A percentile compares a stretch with the other conserved stretches of the same genome.
Evolutionary conservation across 1,284 basidiomycete genomes (phyloP).

Genomic region (Ganoderma resinaceum): DNA sequence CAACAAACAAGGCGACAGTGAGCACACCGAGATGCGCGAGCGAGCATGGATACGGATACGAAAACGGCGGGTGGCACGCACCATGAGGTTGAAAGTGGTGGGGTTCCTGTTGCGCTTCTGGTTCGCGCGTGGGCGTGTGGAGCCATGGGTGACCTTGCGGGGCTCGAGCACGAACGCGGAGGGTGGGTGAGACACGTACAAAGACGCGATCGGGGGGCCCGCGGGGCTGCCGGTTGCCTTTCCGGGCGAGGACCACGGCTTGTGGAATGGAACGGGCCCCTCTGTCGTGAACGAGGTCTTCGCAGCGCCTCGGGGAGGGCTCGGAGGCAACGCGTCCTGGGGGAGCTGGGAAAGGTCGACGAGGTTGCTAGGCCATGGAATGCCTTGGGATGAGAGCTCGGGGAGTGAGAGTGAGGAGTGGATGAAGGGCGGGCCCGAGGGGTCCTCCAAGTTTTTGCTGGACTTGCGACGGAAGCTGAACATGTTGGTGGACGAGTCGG

Average conservation of each 20-base stretch:
- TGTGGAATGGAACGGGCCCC: slow-evolving; percentile 76
- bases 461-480: slow-evolving; percentile 77
- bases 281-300: slow-evolving; percentile 64
- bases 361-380: slow-evolving; percentile 82
- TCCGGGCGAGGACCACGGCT: slow-evolving; percentile 68
- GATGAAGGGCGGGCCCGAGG: slow-evolving; percentile 51
- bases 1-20: background rate
- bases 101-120: slow-evolving; percentile 69
- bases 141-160: slow-evolving; percentile 46
- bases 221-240: slow-evolving; percentile 43
- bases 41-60: background rate
- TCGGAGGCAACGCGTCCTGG: slow-evolving; percentile 43
- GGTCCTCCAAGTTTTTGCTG: slow-evolving; percentile 46
- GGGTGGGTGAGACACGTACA: slow-evolving; percentile 71
- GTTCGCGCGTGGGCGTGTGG: slow-evolving; percentile 46
- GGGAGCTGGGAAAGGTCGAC: slow-evolving; percentile 72
- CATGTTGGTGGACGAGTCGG: slow-evolving; percentile 47
- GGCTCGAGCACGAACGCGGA: slow-evolving; percentile 68
- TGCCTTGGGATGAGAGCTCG: slow-evolving; percentile 71
- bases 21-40: background rate
- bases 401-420: slow-evolving; percentile 78
- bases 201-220: slow-evolving; percentile 61
- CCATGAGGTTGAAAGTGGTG: slow-evolving; percentile 86
- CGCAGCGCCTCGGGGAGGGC: slow-evolving; percentile 61
- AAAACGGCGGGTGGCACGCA: slow-evolving; percentile 42